Evolutionary conservation across 345 rosid genomes (phyloP).

Genomic region (Eucalyptus regnans): DNA sequence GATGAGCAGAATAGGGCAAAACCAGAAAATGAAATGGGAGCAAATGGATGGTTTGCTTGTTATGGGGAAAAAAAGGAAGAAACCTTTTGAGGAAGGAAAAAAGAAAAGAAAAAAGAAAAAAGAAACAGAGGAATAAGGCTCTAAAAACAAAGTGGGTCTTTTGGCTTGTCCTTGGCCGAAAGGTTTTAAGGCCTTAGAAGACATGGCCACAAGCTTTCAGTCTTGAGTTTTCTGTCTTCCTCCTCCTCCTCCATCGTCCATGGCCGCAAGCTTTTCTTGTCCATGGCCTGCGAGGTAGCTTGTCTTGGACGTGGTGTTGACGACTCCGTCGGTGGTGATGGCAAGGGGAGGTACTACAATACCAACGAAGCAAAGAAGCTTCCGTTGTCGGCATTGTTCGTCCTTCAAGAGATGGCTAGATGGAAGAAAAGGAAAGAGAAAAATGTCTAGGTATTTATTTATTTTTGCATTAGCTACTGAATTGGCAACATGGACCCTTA

Average conservation of each 20-base stretch:
- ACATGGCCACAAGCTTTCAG: background rate
- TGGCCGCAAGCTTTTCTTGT: too few species aligned
- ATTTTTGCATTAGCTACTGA: background rate
- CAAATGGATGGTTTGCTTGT: too few species aligned
- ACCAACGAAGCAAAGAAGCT: too few species aligned
- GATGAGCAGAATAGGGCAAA: too few species aligned
- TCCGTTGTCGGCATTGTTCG: background rate
- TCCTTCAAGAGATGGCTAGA: background rate
- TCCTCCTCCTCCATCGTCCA: background rate
- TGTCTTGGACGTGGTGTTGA: background rate
- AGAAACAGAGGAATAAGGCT: too few species aligned
- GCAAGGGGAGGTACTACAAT: background rate
- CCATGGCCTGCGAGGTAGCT: background rate
- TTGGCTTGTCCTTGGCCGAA: background rate
- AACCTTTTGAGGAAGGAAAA: too few species aligned
- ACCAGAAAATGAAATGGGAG: too few species aligned
- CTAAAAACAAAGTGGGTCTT: too few species aligned
- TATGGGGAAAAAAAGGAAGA: too few species aligned
- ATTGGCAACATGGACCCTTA: too few species aligned
- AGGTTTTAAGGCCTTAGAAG: background rate
- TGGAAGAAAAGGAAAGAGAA: background rate
- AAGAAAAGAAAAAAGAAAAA: too few species aligned
- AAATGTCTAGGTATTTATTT: background rate
- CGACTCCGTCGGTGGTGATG: background rate
- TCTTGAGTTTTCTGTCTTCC: background rate